Base-by-base conservation (phyloP, 2,329 filamentous ascomycete genomes). In the Colletotrichum graminicola region DNA sequence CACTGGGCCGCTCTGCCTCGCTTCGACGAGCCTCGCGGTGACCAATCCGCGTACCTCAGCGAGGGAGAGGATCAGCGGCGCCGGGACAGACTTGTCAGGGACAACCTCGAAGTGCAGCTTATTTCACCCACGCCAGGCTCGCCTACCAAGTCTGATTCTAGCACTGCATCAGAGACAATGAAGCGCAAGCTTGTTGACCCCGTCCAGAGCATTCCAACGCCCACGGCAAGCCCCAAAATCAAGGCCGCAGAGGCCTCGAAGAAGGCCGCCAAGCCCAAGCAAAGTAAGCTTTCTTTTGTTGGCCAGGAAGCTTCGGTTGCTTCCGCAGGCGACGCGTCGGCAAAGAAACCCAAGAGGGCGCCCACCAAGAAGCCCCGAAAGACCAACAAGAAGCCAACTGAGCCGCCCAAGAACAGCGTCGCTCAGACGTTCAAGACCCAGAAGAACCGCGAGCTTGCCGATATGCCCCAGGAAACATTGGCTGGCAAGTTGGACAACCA, bases 1-100 rank as follows among this genome's bases (percentile, higher is more conserved):
- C 87, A 87, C 60, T 84, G 94, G 49, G 92, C 91, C 21, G 89
- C 89, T 29, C 80, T 92, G 34, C 89, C 89, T 5, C 87, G 80
- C 21, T 91, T 88, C 85, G 86, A 91, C 74, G 84, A 86, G 73
- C 85, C 88, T 67, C 87, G 87, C 26, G 81, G 85, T 49, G 85
- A 85, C 55, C 84, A 84, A 63, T 83, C 84, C 64, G 81, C 86
- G 41, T 83, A 86, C 65, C 78, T 85, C 16, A 80, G 81, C 66
- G 82, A 84, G 71, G 80, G 83, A 67, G 83, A 84, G 66, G 80
- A 83, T 74, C 80, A 82, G 62, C 77, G 76, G 29, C 80, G 74
- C 36, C 75, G 79, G 56, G 79, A 82, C 56, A 78, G 79, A 52
- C 76, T 85, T 47, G 79, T 78, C 39, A 77, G 79, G 56, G 77